Percentiles rank a stretch among this genome's conserved stretches.
These are phyloP conservation scores for Penicillium corylophilum DNA, from an alignment of 2,329 filamentous ascomycete species.

Conservation along the genomic window DNA sequence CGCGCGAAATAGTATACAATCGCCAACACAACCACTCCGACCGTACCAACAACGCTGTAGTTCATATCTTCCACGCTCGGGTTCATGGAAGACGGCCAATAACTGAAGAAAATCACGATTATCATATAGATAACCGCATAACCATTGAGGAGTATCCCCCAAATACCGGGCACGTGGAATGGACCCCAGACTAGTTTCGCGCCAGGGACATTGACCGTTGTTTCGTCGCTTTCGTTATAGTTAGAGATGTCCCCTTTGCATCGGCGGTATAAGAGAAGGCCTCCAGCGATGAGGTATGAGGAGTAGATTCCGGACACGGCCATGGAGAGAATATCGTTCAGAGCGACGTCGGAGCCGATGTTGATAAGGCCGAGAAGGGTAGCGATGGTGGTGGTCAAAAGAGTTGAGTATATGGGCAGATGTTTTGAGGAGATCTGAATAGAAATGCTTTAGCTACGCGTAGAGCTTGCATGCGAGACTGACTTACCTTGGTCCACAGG, in stretches of 20 bases:
- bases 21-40: conserved; percentile 38
- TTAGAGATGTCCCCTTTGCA: neutral
- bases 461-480: neutral
- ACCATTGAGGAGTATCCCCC: conserved; percentile 45
- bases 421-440: neutral
- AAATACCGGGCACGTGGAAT: conserved; percentile 39
- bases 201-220: conserved; percentile 12
- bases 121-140: conserved; percentile 45
- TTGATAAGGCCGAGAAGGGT: neutral
- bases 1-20: conserved; percentile 38
- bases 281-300: neutral
- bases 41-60: conserved; percentile 47
- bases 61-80: conserved; percentile 47
- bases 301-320: neutral
- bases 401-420: neutral
- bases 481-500: neutral
- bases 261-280: neutral
- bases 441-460: neutral
- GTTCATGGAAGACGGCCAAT: conserved; percentile 44
- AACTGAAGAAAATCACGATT: conserved; percentile 48
- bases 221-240: conserved; percentile 31
- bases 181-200: conserved; percentile 24
- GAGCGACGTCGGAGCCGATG: neutral
- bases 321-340: neutral
- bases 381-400: neutral